Percentiles rank a stretch among this genome's conserved stretches.
Evolutionary conservation across 768 basidiomycete species (phyloP).

Genomic region (Lentinula raphanica): DNA sequence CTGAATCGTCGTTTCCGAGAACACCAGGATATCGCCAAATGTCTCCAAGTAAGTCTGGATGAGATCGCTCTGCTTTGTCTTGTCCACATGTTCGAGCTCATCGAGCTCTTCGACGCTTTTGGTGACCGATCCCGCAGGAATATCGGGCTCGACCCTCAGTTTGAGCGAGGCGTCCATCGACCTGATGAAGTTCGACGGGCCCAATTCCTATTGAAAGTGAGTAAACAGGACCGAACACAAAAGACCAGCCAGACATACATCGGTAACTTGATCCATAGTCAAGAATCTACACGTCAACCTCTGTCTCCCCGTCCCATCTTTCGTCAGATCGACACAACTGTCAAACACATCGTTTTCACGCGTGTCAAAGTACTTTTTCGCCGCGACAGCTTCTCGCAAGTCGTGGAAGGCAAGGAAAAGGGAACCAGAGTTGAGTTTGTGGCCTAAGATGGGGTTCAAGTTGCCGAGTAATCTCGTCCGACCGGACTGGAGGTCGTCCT

Average conservation of each 20-base stretch:
- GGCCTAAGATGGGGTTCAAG: conserved; percentile 45
- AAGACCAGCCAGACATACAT: conserved; percentile 27
- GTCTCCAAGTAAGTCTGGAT: conserved; percentile 29
- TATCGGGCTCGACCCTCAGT: conserved; percentile 35
- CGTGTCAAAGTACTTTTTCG: conserved; percentile 35
- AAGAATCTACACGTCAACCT: conserved; percentile 40
- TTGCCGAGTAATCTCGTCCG: not conserved
- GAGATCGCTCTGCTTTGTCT: conserved; percentile 7
- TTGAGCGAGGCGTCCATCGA: conserved; percentile 49
- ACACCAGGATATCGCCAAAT: conserved; percentile 29
- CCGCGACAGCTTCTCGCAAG: conserved; percentile 45
- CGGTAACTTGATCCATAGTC: conserved; percentile 37
- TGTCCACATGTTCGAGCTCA: conserved; percentile 5
- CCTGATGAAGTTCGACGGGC: conserved; percentile 42
- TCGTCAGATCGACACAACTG: conserved; percentile 23
- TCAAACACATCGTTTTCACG: conserved; percentile 23
- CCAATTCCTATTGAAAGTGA: conserved; percentile 41
- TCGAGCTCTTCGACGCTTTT: conserved; percentile 7
- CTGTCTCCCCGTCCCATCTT: conserved; percentile 17
- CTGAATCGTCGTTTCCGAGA: conserved; percentile 19
- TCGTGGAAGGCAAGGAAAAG: conserved; percentile 61
- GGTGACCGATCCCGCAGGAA: conserved; percentile 13
- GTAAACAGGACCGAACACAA: conserved; percentile 4
- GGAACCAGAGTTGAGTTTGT: conserved; percentile 47
- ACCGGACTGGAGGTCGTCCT: not conserved